Evolutionary conservation across 345 rosid genomes (phyloP), one percentile per base, ranked within the genome.

Genomic region (Pistacia vera): DNA sequence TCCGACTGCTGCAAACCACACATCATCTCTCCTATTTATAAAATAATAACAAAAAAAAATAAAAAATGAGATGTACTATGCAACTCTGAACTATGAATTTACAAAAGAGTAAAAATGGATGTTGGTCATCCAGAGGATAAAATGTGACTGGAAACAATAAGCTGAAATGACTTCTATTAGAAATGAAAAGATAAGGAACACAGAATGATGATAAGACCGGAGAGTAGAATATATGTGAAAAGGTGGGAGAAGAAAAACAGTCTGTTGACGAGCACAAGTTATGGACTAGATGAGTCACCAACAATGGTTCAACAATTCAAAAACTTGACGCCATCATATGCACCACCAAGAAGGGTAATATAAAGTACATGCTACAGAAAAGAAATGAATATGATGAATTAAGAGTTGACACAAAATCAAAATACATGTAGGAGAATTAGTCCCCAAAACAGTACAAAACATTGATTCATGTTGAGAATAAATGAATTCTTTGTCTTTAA

Each of bases 1-100:
- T 68, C 98, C 97, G 48, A 95, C 78, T 63, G 98, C 89, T 52
- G 95, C 90, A 83, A 95, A 95, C 99, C 99, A 95, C 79, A 90
- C 86, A 88, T 95, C 92, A 61, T 90, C 94, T 88, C 99, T 93
- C 93, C 99, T 95, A 75, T 71, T 78, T 59, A 76, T 33, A 67
- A 64, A 11, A 71, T 63, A 73, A 44, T 61, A 30, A 16, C 72
- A 57, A 36, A 75, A 77, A 65, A 60, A 38, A 41, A 55, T 63
- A 44, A 51, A 66, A 30, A 30, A 30, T 30, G 33, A 30, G 22
- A 62, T 33, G 30, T 28, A 30, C 51, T 68, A 55, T 68, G 54
- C 18, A 63, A 68, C 46, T 59, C 9, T 48, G 56, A 52, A 54
- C 36, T 46, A 59, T 33, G 67, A 67, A 1, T 60, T 8, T 30